Evolutionary conservation across 108 stramenopile genomes (phyloP).

Genomic region (Aurantiochytrium sp.): DNA sequence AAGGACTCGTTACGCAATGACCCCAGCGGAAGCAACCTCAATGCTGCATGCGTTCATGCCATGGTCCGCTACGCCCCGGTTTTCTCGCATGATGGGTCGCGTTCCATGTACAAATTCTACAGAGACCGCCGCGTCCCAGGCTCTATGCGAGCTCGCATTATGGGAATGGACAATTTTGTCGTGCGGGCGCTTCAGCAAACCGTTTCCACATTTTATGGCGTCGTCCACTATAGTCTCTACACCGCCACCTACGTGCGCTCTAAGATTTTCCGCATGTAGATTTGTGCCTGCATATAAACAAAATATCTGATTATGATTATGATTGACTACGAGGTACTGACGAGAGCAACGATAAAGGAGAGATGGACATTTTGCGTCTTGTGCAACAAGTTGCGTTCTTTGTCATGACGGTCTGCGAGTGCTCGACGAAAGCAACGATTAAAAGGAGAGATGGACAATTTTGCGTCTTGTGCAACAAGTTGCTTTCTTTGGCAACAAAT

Average conservation of each 20-base stretch:
- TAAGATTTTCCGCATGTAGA: neutral
- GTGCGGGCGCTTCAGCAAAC: neutral
- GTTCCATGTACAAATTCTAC: neutral
- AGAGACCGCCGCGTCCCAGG: neutral
- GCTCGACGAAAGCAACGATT: too few species aligned
- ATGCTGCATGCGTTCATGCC: neutral
- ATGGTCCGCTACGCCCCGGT: neutral
- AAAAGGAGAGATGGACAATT: too few species aligned
- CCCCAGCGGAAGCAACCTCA: neutral
- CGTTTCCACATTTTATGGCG: neutral
- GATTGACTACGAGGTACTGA: too few species aligned
- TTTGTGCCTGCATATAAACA: too few species aligned
- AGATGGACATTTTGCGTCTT: too few species aligned
- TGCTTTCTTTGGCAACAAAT: too few species aligned
- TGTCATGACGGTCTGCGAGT: too few species aligned
- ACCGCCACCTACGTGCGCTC: neutral
- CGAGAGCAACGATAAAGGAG: too few species aligned
- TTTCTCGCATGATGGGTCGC: neutral
- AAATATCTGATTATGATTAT: too few species aligned
- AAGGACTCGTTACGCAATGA: neutral
- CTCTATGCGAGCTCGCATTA: neutral
- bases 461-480: too few species aligned
- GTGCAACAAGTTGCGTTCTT: too few species aligned
- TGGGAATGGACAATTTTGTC: neutral
- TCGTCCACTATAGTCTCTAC: neutral